Percentiles rank a stretch among this genome's conserved stretches.
phyloP scores from a whole-genome alignment of 2,329 filamentous ascomycete genomes.

The Diaporthe ilicicola region DNA sequence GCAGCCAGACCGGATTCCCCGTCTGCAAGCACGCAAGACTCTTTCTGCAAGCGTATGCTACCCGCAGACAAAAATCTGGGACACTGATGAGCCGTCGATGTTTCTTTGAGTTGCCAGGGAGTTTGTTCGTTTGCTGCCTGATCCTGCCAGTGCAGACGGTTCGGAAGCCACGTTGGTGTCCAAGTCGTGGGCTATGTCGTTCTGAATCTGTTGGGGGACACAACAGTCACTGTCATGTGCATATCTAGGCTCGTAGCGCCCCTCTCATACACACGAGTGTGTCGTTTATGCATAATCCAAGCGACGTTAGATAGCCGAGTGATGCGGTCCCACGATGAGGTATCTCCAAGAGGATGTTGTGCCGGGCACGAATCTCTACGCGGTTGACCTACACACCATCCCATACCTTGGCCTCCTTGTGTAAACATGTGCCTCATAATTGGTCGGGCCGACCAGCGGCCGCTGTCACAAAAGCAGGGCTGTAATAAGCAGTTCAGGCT shows the following conservation, averaged over 20 bases:
- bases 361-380: background rate
- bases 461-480: background rate
- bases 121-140: background rate
- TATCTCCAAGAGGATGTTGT: background rate
- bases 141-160: background rate
- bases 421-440: background rate
- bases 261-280: background rate
- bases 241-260: background rate
- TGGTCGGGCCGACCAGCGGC: background rate
- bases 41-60: background rate
- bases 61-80: background rate
- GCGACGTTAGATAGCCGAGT: background rate
- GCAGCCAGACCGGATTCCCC: background rate
- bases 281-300: background rate
- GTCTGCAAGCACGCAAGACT: background rate
- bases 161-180: background rate
- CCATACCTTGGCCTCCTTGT: background rate
- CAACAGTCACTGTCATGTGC: background rate
- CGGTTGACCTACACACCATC: background rate
- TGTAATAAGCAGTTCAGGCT: background rate
- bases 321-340: background rate
- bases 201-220: background rate
- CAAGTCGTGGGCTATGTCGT: background rate
- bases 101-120: background rate
- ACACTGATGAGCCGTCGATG: background rate